These are phyloP conservation scores for Rachicladosporium sp. DNA, from an alignment of 2,329 filamentous ascomycete genomes.

Conservation along the genomic window DNA sequence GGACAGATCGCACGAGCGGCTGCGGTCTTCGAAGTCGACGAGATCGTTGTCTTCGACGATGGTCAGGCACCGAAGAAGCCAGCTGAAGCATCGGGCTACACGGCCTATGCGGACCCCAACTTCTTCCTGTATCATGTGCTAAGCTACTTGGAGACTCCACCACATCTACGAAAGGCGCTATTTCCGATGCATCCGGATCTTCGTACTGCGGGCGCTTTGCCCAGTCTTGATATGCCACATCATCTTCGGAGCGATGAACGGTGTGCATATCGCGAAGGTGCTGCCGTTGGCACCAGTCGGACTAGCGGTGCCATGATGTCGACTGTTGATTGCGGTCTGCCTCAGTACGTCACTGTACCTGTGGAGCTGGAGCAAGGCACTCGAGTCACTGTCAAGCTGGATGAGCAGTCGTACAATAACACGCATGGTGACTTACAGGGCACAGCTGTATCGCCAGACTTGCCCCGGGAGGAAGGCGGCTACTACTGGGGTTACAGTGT, in stretches of 20 bases:
- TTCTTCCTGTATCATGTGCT: constrained; percentile 72
- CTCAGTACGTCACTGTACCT: constrained; percentile 38
- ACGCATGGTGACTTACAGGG: background rate
- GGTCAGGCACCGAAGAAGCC: constrained; percentile 28
- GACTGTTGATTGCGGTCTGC: constrained; percentile 39
- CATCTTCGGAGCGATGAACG: constrained; percentile 66
- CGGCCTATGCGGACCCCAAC: constrained; percentile 60
- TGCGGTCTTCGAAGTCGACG: constrained; percentile 73
- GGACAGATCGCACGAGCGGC: constrained; percentile 69
- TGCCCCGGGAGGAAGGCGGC: constrained; percentile 60
- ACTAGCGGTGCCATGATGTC: constrained; percentile 31
- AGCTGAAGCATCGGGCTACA: constrained; percentile 38
- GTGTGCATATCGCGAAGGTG: constrained; percentile 68
- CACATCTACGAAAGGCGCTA: constrained; percentile 62
- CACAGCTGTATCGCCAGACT: constrained; percentile 46
- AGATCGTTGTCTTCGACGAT: constrained; percentile 73
- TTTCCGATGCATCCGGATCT: constrained; percentile 73
- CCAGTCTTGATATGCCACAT: constrained; percentile 73
- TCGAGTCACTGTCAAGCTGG: constrained; percentile 60
- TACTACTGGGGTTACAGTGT: constrained; percentile 82
- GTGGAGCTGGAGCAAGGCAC: constrained; percentile 56
- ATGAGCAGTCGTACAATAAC: constrained; percentile 25
- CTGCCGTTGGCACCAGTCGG: constrained; percentile 37
- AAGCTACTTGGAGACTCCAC: constrained; percentile 72
- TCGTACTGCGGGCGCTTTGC: constrained; percentile 57